Base-by-base conservation (phyloP, 805 yeast species). In the Wickerhamomyces pijperi region DNA sequence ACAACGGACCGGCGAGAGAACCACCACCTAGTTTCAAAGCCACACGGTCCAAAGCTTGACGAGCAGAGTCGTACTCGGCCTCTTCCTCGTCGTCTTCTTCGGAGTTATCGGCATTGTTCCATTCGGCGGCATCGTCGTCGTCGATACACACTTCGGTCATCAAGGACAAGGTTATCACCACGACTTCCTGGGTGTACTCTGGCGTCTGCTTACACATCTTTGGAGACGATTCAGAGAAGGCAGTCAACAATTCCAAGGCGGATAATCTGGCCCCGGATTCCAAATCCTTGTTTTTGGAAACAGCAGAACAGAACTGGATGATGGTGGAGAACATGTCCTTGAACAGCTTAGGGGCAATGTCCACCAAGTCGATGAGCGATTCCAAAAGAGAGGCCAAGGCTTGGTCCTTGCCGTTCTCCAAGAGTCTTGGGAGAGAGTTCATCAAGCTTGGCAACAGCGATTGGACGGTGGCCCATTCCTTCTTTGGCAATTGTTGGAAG, bases 261-360 rank as follows among this genome's bases (percentile, higher is more conserved):
- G 92, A 81, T 51, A 85, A 68, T 55, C 98, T 75, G 4, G 96
- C 79, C 36, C 67, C 62, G 17, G 86, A 70, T 20, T 86, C 97
- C 48, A 87, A 63, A 17, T 84, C 94, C 51, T 71, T 74, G 61
- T 86, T 80, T 52, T 83, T 85, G 38, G 86, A 74, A 25, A 92
- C 90, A 14, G 77, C 74, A n/a, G 86, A 72, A 51, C 92, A 78
- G 53, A 92, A 92, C 45, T 83, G 82, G 37, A 87, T 75, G 34
- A 92, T 77, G n/a, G 85, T 80, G 37, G 81, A 78, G 58, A 92
- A 90, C 85, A 90, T 83, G 34, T 86, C 86, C 54, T 73, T 76
- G 67, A 92, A 92, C 76, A 92, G 75, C 55, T 88, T 90, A 39
- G 98, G 97, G 8, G 97, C 97, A 43, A 88, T 64, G 46, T 82